These are phyloP conservation scores for Herpetospermum pedunculosum DNA, from an alignment of 306 rosid genomes.

Conservation along the genomic window DNA sequence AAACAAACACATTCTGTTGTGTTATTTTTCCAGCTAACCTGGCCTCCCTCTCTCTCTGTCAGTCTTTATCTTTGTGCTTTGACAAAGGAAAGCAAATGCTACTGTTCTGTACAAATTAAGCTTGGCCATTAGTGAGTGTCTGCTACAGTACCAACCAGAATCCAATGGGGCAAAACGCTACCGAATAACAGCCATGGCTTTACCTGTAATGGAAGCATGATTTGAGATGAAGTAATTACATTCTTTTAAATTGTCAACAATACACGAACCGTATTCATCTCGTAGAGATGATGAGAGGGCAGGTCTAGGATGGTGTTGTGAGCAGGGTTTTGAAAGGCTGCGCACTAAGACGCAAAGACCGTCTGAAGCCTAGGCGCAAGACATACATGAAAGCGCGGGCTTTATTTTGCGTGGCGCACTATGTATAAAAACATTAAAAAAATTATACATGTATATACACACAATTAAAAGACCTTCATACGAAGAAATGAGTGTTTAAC, in stretches of 20 bases:
- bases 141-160: background rate
- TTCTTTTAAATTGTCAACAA: background rate
- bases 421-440: no score
- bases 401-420: no score
- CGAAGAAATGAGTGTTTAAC: no score
- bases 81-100: background rate
- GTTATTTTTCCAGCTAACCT: constrained; percentile 6
- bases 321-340: no score
- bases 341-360: no score
- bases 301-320: no score
- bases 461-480: no score
- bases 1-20: constrained; percentile 1
- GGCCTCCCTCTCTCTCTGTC: background rate
- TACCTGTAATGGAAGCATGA: constrained; percentile 3
- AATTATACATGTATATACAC: no score
- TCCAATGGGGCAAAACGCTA: background rate
- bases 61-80: background rate
- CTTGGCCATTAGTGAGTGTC: background rate
- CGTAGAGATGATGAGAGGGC: background rate
- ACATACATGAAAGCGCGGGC: no score
- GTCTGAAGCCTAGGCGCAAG: no score
- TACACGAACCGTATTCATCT: background rate
- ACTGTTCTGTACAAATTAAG: background rate
- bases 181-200: background rate
- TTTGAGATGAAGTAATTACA: background rate